Percentiles rank a stretch among this genome's conserved stretches.
Conservation (phyloP, 768 basidiomycete species). For the Mycena maculata region DNA sequence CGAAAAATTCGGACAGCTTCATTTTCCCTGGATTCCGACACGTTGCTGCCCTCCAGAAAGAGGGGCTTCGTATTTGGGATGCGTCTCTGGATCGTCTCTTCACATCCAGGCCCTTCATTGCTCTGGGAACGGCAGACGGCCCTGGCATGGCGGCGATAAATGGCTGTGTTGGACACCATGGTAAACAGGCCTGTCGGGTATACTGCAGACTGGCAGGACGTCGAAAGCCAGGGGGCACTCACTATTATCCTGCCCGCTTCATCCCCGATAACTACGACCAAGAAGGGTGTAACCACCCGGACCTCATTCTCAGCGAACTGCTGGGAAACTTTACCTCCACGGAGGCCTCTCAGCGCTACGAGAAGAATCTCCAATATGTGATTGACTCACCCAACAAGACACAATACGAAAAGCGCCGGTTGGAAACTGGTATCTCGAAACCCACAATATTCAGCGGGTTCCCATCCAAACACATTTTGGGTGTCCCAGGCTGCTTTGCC, state of each 20-base stretch:
- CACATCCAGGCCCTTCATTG: conserved; percentile 23
- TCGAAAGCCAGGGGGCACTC: not conserved
- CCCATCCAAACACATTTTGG: conserved; percentile 28
- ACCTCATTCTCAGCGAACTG: not conserved
- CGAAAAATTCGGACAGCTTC: conserved; percentile 45
- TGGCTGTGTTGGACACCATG: conserved; percentile 41
- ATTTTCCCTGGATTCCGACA: conserved; percentile 41
- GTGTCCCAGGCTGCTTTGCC: conserved; percentile 50
- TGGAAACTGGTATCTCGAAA: conserved; percentile 49
- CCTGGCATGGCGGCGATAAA: conserved; percentile 41
- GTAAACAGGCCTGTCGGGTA: not conserved
- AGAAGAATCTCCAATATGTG: not conserved
- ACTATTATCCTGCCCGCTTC: conserved; percentile 13
- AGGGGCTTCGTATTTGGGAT: not conserved
- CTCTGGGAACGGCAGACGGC: conserved; percentile 37
- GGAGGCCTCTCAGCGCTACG: not conserved
- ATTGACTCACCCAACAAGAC: not conserved
- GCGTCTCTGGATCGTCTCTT: not conserved
- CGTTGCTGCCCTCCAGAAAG: conserved; percentile 24
- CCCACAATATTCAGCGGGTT: conserved; percentile 53
- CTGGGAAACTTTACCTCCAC: not conserved
- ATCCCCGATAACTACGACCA: not conserved
- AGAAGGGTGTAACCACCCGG: not conserved
- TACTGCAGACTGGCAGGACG: not conserved
- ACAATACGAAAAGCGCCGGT: conserved; percentile 40